These are phyloP conservation scores for Cladobotryum mycophilum DNA, from an alignment of 2,329 filamentous ascomycete genomes.

Conservation along the genomic window DNA sequence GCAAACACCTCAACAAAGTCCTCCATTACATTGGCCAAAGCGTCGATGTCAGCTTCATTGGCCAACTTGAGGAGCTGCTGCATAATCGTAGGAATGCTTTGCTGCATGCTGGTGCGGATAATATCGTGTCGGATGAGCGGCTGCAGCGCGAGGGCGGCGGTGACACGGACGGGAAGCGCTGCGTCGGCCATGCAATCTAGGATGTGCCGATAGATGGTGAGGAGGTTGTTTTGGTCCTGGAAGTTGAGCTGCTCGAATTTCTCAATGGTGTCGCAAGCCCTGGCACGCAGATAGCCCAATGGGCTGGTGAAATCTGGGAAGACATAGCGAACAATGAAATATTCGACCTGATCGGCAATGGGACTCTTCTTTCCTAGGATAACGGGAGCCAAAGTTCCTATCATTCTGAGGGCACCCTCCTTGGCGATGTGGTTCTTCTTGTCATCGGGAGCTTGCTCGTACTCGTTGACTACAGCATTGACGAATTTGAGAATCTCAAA, in stretches of 20 bases:
- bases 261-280: slow-evolving; percentile 94
- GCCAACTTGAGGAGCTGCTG: slow-evolving; percentile 94
- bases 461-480: slow-evolving; percentile 89
- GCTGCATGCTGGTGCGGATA: slow-evolving; percentile 91
- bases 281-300: slow-evolving; percentile 86
- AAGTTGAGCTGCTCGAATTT: slow-evolving; percentile 98
- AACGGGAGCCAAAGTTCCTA: slow-evolving; percentile 87
- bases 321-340: slow-evolving; percentile 96
- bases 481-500: slow-evolving; percentile 93
- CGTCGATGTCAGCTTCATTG: slow-evolving; percentile 96
- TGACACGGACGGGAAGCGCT: slow-evolving; percentile 89
- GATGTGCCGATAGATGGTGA: slow-evolving; percentile 94
- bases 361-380: slow-evolving; percentile 98
- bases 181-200: slow-evolving; percentile 93
- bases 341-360: slow-evolving; percentile 94
- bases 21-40: slow-evolving; percentile 97
- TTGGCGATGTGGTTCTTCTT: slow-evolving; percentile 94
- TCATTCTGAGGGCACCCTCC: slow-evolving; percentile 94
- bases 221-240: slow-evolving; percentile 90
- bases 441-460: slow-evolving; percentile 75
- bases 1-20: slow-evolving; percentile 99
- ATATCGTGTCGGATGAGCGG: slow-evolving; percentile 92
- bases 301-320: slow-evolving; percentile 95
- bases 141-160: slow-evolving; percentile 87
- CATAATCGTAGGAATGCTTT: slow-evolving; percentile 98